Conservation (phyloP, 2,329 filamentous ascomycete genomes). For the Colletotrichum ledebouriae region DNA sequence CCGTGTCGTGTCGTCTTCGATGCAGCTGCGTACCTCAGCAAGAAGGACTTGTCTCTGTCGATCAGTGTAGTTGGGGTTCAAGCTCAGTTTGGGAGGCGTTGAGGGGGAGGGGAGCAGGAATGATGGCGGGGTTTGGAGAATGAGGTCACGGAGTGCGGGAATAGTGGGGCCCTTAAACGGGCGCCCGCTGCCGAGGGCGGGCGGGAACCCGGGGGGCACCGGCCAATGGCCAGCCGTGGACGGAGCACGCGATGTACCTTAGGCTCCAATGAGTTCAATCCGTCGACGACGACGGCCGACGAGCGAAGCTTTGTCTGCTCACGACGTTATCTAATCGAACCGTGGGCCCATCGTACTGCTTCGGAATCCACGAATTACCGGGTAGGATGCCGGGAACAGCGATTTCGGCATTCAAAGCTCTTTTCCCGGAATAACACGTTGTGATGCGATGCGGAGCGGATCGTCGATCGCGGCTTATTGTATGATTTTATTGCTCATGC, state of each 20-base stretch:
- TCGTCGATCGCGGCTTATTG: slow-evolving; percentile 15
- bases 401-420: neutral
- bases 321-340: neutral
- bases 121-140: slow-evolving; percentile 33
- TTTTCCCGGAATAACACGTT: neutral
- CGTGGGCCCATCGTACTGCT: neutral
- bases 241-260: slow-evolving; percentile 13
- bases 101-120: slow-evolving; percentile 4
- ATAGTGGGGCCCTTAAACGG: slow-evolving; percentile 24
- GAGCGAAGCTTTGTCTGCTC: neutral
- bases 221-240: slow-evolving; percentile 22
- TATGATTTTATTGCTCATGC: slow-evolving; percentile 21
- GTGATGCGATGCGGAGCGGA: neutral
- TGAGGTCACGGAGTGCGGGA: slow-evolving; percentile 33
- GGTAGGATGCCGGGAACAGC: slow-evolving; percentile 15
- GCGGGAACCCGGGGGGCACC: slow-evolving; percentile 10
- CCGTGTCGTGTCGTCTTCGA: neutral
- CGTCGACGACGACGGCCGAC: neutral
- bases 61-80: slow-evolving; percentile 11
- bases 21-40: neutral
- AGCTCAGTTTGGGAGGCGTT: slow-evolving; percentile 25
- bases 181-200: neutral
- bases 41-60: neutral
- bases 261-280: neutral
- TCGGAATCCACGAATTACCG: slow-evolving; percentile 1